These are phyloP conservation scores for Mortierella alpina DNA, from an alignment of 192 early-diverging fungal species.

Conservation along the genomic window DNA sequence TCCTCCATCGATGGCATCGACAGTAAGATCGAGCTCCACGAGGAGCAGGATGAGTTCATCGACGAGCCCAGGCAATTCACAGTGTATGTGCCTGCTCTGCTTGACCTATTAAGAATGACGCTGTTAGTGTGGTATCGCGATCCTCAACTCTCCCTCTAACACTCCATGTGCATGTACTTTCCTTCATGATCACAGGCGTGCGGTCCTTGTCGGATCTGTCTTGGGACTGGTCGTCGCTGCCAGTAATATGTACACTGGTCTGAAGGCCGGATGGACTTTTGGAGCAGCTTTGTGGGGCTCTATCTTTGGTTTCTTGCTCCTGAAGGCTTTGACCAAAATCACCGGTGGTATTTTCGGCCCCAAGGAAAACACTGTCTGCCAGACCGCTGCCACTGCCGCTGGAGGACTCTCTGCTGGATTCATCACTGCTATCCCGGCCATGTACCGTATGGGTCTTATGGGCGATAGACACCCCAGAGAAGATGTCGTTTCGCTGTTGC, in stretches of 20 bases:
- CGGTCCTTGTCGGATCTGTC: slow-evolving; percentile 69
- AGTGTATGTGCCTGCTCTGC: not conserved
- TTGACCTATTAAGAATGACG: not conserved
- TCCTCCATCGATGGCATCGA: not conserved
- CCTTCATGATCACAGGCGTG: slow-evolving; percentile 48
- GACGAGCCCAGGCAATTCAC: slow-evolving; percentile 1
- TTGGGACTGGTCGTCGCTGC: slow-evolving; percentile 73
- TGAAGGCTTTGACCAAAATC: slow-evolving; percentile 61
- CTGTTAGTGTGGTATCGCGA: too few species aligned
- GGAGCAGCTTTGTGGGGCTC: slow-evolving; percentile 64
- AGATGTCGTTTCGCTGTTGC: slow-evolving; percentile 62
- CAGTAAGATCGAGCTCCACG: not conserved
- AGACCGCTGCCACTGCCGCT: slow-evolving; percentile 76
- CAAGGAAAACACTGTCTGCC: slow-evolving; percentile 73
- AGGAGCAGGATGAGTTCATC: slow-evolving; percentile 6
- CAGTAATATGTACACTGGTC: slow-evolving; percentile 76
- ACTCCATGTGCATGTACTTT: not conserved
- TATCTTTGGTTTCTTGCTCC: slow-evolving; percentile 70
- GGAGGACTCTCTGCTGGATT: slow-evolving; percentile 73
- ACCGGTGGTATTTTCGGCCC: slow-evolving; percentile 70
- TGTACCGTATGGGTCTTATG: slow-evolving; percentile 73
- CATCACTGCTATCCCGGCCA: slow-evolving; percentile 75
- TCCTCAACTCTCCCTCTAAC: not conserved
- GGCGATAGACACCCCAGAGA: slow-evolving; percentile 51
- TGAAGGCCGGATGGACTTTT: slow-evolving; percentile 72